A percentile compares a stretch with the other conserved stretches of the same genome.
Evolutionary conservation across 768 basidiomycete genomes (phyloP).

Genomic region (Tephrocybe sp.): DNA sequence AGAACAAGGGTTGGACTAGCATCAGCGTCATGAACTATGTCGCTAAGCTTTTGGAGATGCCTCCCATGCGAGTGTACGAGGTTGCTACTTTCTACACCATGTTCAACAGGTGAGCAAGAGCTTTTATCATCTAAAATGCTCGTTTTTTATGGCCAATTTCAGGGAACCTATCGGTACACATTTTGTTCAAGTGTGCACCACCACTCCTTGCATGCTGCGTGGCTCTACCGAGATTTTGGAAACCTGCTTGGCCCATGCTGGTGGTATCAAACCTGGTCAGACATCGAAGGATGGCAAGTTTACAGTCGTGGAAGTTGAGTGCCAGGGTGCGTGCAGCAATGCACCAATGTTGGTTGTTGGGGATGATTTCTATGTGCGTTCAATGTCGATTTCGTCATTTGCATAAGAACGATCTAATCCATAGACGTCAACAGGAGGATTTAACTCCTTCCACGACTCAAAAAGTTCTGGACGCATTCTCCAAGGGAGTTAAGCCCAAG

Average conservation of each 20-base stretch:
- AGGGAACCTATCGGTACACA: conserved; percentile 93
- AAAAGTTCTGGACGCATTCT: conserved; percentile 77
- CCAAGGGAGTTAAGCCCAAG: conserved; percentile 83
- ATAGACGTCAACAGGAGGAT: conserved; percentile 63
- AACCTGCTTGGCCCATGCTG: conserved; percentile 80
- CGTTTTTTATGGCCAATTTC: no score
- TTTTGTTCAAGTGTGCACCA: conserved; percentile 98
- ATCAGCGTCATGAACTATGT: conserved; percentile 99
- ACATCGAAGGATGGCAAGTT: conserved; percentile 97
- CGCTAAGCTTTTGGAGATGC: conserved; percentile 90
- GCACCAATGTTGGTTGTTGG: conserved; percentile 96
- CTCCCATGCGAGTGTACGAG: conserved; percentile 98
- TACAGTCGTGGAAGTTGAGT: conserved; percentile 97
- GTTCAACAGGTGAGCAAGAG: conserved; percentile 91
- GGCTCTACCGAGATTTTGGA: conserved; percentile 91
- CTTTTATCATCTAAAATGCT: not conserved
- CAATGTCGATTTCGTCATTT: not conserved
- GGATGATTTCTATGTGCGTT: conserved; percentile 92
- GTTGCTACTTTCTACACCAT: conserved; percentile 99
- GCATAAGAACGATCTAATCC: conserved; percentile 11
- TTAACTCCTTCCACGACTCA: conserved; percentile 75
- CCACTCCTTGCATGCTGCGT: conserved; percentile 95
- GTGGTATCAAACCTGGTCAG: conserved; percentile 81
- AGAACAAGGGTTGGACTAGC: conserved; percentile 98
- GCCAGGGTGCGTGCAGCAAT: conserved; percentile 97